A percentile compares a stretch with the other conserved stretches of the same genome.
Conservation (phyloP, 2,329 filamentous ascomycete species). For the Proliferodiscus dingleyae region DNA sequence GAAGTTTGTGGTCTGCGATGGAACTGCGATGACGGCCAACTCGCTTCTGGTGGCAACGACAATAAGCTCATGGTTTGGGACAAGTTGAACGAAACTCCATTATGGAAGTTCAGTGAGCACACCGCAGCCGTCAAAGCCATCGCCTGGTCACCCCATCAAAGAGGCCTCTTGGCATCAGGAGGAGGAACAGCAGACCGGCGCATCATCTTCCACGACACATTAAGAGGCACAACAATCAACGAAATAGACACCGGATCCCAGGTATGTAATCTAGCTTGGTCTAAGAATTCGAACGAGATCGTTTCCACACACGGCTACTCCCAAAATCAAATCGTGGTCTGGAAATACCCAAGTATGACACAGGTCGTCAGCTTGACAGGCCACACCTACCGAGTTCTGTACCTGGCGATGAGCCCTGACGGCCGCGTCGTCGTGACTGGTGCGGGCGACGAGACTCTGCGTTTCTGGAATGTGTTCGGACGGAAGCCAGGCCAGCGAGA, state of each 20-base stretch:
- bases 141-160: slow-evolving; percentile 94
- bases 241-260: slow-evolving; percentile 96
- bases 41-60: slow-evolving; percentile 94
- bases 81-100: slow-evolving; percentile 82
- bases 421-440: slow-evolving; percentile 92
- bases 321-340: slow-evolving; percentile 97
- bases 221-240: slow-evolving; percentile 73
- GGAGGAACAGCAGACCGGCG: slow-evolving; percentile 92
- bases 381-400: slow-evolving; percentile 93
- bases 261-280: slow-evolving; percentile 98
- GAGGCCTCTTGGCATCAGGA: slow-evolving; percentile 87
- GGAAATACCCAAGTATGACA: slow-evolving; percentile 98
- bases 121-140: slow-evolving; percentile 97
- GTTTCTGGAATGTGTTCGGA: slow-evolving; percentile 97
- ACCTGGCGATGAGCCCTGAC: slow-evolving; percentile 95
- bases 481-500: slow-evolving; percentile 66
- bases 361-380: slow-evolving; percentile 93
- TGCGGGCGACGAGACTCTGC: slow-evolving; percentile 89
- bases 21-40: slow-evolving; percentile 93
- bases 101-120: slow-evolving; percentile 93
- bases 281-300: slow-evolving; percentile 94
- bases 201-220: slow-evolving; percentile 97
- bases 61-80: slow-evolving; percentile 99
- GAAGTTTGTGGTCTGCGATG: slow-evolving; percentile 95
- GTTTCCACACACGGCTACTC: slow-evolving; percentile 96